phyloP scores from a whole-genome alignment of 139 green algal species.

The Marvania coccoides region DNA sequence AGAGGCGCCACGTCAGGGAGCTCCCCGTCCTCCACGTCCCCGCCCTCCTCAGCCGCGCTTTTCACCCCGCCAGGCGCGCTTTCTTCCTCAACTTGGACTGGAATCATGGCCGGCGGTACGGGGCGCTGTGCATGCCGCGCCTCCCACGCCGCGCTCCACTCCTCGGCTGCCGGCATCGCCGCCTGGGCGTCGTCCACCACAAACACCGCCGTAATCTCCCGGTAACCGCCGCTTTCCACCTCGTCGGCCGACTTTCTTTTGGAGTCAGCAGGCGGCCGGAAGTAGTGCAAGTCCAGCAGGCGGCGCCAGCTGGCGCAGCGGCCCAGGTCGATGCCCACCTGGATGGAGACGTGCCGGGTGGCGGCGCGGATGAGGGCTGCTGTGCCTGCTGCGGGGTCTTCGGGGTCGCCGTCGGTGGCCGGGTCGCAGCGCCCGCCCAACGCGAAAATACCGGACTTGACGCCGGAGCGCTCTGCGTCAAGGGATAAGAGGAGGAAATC shows the following conservation, averaged over 20 bases:
- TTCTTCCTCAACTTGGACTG: neutral
- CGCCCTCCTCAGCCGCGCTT: neutral
- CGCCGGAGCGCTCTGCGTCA: slow-evolving; percentile 19
- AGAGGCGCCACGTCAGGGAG: neutral
- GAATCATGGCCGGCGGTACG: neutral
- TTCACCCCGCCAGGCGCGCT: neutral
- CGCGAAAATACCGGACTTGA: slow-evolving; percentile 41
- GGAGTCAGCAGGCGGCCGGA: neutral
- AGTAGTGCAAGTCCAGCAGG: slow-evolving; percentile 61
- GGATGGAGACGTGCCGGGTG: slow-evolving; percentile 39
- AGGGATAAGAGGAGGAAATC: no score
- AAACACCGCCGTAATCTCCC: slow-evolving; percentile 54
- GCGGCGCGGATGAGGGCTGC: slow-evolving; percentile 32
- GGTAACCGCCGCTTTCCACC: neutral
- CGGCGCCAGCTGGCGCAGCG: slow-evolving; percentile 45
- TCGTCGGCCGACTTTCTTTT: neutral
- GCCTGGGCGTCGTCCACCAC: slow-evolving; percentile 19
- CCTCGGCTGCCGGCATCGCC: neutral
- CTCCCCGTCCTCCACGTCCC: neutral
- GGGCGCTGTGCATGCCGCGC: neutral
- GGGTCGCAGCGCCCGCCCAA: slow-evolving; percentile 56
- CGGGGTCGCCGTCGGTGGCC: slow-evolving; percentile 43
- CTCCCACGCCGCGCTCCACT: neutral
- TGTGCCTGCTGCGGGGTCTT: slow-evolving; percentile 24
- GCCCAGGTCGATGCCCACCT: slow-evolving; percentile 47